phyloP scores from a whole-genome alignment of 169 alveolate genomes.

The Eimeria acervulina region DNA sequence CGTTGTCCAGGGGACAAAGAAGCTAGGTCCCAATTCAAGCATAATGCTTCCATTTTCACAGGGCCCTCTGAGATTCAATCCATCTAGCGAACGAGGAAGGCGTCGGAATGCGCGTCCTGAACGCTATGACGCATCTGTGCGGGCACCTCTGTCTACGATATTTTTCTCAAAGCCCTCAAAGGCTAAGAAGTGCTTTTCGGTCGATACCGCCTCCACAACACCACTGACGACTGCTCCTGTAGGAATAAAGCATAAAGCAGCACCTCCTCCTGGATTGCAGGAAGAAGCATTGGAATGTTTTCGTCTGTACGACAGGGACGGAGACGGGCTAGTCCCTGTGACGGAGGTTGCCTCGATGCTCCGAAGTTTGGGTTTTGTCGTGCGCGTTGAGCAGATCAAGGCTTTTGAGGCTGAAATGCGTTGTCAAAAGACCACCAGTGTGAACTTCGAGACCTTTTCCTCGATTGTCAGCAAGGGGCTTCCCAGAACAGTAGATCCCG shows the following conservation, averaged over 20 bases:
- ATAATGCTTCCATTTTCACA: conserved; percentile 52
- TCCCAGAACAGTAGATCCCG: conserved; percentile 62
- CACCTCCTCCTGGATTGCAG: background rate
- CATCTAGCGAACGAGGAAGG: conserved; percentile 15
- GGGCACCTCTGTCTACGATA: conserved; percentile 64
- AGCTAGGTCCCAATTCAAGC: background rate
- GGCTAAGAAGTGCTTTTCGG: background rate
- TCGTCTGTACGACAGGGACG: conserved; percentile 67
- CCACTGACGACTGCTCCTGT: background rate
- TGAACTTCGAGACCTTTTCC: conserved; percentile 19
- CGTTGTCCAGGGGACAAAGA: background rate
- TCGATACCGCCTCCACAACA: background rate
- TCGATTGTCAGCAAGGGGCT: conserved; percentile 11
- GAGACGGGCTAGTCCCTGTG: conserved; percentile 61
- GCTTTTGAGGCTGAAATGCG: conserved; percentile 56
- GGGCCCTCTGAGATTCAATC: background rate
- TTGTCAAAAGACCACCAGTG: background rate
- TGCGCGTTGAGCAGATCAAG: conserved; percentile 33
- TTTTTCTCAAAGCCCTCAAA: conserved; percentile 29
- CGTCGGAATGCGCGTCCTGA: conserved; percentile 23
- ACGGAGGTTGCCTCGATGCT: conserved; percentile 56
- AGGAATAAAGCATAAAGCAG: background rate
- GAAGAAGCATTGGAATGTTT: conserved; percentile 70
- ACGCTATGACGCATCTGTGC: conserved; percentile 35
- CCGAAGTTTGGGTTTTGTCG: conserved; percentile 73